Evolutionary conservation across 1,139 yeast genomes (phyloP), one percentile per base, ranked within the genome.

Genomic region (Diutina siamensis): DNA sequence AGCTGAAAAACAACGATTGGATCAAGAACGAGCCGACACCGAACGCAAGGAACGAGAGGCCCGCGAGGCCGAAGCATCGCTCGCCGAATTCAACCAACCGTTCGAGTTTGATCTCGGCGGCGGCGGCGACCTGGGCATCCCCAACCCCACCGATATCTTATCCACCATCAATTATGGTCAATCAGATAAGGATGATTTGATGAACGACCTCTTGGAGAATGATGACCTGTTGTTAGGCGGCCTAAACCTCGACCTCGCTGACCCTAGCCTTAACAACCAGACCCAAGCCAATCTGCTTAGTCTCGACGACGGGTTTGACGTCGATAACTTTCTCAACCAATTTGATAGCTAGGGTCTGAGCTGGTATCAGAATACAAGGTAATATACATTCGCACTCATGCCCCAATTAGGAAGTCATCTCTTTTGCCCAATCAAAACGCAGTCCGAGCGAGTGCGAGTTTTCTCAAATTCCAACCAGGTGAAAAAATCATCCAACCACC

Each of bases 141-240:
- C 65, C 19, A 67, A 68, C 47, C 72, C 72, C 1, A 53, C 65
- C 2, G 73, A 69, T 47, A 65, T 68, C 18, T 58, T 70, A 20
- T 61, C 70, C 13, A 56, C 65, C 1, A 64, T 68, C 33, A 62
- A 58, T 50, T 67, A 67, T 50, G 50, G 10, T 15, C 15, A 22
- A 10, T 7, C 15, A 10, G n/a, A 8, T 40, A 50, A 49, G 10
- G 48, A 48, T 27, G 50, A 45, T 8, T 46, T 28, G 51, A 44
- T 68, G 64, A 67, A 68, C 49, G 68, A 67, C 45, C 54, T 70
- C 40, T 54, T 70, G 35, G 73, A 68, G 2, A 69, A 63, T 48
- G 72, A 67, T 48, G 72, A 68, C 52, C 69, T 66, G 66, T 57
- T 69, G 12, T 55, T 71, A 15, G 74, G 69, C 46, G 75, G 73